phyloP scores from a whole-genome alignment of 306 rosid species.

The Datisca glomerata region DNA sequence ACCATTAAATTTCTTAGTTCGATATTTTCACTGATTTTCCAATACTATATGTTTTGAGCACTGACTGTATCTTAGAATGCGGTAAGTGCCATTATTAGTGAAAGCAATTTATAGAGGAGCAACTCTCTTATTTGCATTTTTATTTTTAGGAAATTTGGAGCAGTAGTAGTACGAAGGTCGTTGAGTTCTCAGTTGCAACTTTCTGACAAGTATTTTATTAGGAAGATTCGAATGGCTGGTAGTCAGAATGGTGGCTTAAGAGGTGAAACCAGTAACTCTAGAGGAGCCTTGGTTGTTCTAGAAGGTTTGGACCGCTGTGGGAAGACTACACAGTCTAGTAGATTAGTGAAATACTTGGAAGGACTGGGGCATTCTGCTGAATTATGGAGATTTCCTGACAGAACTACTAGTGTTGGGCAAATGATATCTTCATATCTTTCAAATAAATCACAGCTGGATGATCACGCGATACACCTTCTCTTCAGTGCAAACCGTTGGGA shows the following conservation, averaged over 20 bases:
- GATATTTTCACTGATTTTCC: background rate
- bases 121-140: background rate
- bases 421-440: constrained; percentile 86
- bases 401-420: constrained; percentile 73
- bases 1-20: background rate
- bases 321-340: constrained; percentile 61
- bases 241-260: constrained; percentile 6
- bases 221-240: constrained; percentile 16
- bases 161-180: constrained; percentile 5
- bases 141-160: constrained; percentile 23
- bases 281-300: constrained; percentile 65
- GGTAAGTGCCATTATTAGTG: background rate
- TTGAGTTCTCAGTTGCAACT: constrained; percentile 3
- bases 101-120: background rate
- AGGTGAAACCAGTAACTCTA: constrained; percentile 16
- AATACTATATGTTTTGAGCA: background rate
- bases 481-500: constrained; percentile 99
- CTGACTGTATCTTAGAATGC: background rate
- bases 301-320: constrained; percentile 97
- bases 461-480: constrained; percentile 76
- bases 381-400: constrained; percentile 80
- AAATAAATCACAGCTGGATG: constrained; percentile 74
- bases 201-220: constrained; percentile 3
- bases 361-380: constrained; percentile 57
- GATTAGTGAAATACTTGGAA: constrained; percentile 53